Conservation (phyloP, 2,329 filamentous ascomycete species). For the Decorospora gaudefroyi region DNA sequence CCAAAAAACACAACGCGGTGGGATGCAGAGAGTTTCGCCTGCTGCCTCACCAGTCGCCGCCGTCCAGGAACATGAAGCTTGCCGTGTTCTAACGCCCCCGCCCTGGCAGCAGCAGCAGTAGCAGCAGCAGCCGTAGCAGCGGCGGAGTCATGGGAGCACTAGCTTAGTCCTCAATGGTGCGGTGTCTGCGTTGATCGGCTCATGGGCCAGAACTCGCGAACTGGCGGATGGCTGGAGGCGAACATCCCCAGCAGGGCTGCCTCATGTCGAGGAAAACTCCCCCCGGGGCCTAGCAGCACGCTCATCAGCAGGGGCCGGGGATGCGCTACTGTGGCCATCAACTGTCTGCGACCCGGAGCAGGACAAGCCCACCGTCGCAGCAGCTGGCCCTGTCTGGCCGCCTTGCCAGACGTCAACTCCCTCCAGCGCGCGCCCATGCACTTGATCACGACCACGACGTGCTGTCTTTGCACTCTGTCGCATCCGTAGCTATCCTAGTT, state of each 20-base stretch:
- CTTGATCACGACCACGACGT: constrained; percentile 25
- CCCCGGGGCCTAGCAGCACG: constrained; percentile 26
- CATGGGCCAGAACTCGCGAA: constrained; percentile 44
- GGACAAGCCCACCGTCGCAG: constrained; percentile 29
- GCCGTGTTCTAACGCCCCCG: constrained; percentile 24
- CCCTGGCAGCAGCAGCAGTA: too few relatives aligned
- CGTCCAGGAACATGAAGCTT: constrained; percentile 41
- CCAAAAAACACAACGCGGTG: constrained; percentile 17
- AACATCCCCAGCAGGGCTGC: constrained; percentile 39
- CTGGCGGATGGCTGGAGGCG: constrained; percentile 35
- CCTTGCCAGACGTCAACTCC: too few relatives aligned
- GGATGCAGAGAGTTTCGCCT: constrained; percentile 24
- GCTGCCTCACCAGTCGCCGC: constrained; percentile 30
- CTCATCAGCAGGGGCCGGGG: constrained; percentile 39
- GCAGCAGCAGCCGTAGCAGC: constrained; percentile 23
- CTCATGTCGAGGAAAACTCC: constrained; percentile 24
- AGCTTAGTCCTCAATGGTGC: constrained; percentile 32
- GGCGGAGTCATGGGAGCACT: constrained; percentile 28
- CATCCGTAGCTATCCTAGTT: constrained; percentile 35
- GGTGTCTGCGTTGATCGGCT: constrained; percentile 43
- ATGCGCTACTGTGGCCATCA: constrained; percentile 35
- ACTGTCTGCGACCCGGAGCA: constrained; percentile 32
- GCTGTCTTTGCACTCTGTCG: constrained; percentile 26
- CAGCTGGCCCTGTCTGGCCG: constrained; percentile 24
- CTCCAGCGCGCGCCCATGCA: constrained; percentile 29